Conservation (phyloP, 2,329 filamentous ascomycete species). For the Aspergillus ibericus region DNA sequence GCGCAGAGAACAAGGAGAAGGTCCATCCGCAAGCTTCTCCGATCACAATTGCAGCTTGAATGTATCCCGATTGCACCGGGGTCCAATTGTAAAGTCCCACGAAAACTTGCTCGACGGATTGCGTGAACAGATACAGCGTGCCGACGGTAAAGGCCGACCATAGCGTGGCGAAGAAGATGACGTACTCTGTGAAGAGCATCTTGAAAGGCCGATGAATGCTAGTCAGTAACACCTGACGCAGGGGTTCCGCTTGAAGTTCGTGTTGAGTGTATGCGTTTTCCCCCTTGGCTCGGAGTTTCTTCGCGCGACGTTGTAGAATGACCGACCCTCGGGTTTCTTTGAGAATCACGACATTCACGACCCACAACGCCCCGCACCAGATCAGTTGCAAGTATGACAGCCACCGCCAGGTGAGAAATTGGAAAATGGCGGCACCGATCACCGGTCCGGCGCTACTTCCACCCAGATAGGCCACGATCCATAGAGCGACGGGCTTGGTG, state of each 20-base stretch:
- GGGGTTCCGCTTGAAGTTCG: slow-evolving; percentile 39
- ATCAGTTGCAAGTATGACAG: slow-evolving; percentile 40
- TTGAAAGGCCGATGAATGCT: slow-evolving; percentile 39
- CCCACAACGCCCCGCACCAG: slow-evolving; percentile 37
- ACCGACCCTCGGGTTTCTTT: slow-evolving; percentile 44
- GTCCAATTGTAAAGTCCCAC: slow-evolving; percentile 32
- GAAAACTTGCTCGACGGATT: slow-evolving; percentile 46
- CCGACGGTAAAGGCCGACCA: slow-evolving; percentile 49
- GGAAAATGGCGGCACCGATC: slow-evolving; percentile 40
- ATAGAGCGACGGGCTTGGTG: slow-evolving; percentile 45
- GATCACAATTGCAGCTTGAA: slow-evolving; percentile 44
- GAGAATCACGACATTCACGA: slow-evolving; percentile 41
- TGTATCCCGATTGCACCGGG: slow-evolving; percentile 35
- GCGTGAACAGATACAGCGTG: slow-evolving; percentile 46
- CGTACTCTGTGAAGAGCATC: slow-evolving; percentile 45
- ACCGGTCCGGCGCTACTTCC: slow-evolving; percentile 49
- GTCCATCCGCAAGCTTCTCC: slow-evolving; percentile 44
- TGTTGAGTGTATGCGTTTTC: slow-evolving; percentile 28
- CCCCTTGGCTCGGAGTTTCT: slow-evolving; percentile 35
- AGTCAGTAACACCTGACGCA: slow-evolving; percentile 29
- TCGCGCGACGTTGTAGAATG: slow-evolving; percentile 39
- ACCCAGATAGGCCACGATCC: slow-evolving; percentile 42
- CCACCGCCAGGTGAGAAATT: slow-evolving; percentile 21
- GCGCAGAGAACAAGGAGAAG: slow-evolving; percentile 24
- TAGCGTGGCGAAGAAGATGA: slow-evolving; percentile 44